A percentile compares a stretch with the other conserved stretches of the same genome.
These are phyloP conservation scores for Chaetomiaceae sp. DNA, from an alignment of 2,329 filamentous ascomycete genomes.

Conservation along the genomic window DNA sequence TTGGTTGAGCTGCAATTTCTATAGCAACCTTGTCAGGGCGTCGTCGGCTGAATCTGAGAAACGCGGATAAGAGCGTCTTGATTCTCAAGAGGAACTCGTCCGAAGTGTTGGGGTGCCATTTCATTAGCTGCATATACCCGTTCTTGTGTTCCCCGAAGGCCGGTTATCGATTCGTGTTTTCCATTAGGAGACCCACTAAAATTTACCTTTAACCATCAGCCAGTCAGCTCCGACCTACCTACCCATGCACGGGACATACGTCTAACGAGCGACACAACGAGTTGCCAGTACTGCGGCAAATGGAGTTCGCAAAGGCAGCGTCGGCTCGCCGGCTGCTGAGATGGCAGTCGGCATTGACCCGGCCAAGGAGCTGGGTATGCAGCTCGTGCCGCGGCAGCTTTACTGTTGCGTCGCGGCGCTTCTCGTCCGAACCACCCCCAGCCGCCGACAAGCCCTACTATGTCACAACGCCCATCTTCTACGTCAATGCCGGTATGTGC, in stretches of 20 bases:
- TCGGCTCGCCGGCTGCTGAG: conserved; percentile 21
- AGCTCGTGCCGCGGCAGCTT: conserved; percentile 18
- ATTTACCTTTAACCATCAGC: not conserved
- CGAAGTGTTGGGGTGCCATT: not conserved
- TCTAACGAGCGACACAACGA: too few relatives aligned
- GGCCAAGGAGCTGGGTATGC: conserved; percentile 23
- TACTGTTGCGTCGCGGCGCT: conserved; percentile 11
- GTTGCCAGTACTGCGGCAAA: conserved; percentile 4
- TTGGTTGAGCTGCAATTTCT: too few relatives aligned
- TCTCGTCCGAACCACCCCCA: conserved; percentile 5
- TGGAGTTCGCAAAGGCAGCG: conserved; percentile 18
- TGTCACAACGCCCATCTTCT: conserved; percentile 95
- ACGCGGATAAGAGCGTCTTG: too few relatives aligned
- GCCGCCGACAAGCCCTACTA: conserved; percentile 74
- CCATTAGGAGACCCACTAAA: conserved; percentile 14
- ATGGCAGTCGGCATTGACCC: conserved; percentile 15
- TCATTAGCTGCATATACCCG: not conserved
- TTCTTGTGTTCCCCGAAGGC: not conserved
- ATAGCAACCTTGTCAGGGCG: too few relatives aligned
- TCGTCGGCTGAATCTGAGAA: too few relatives aligned
- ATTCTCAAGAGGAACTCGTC: not conserved
- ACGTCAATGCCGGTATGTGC: conserved; percentile 82
- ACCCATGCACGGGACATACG: too few relatives aligned
- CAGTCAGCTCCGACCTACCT: not conserved
- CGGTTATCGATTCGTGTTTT: too few relatives aligned